phyloP scores from a whole-genome alignment of 2,329 filamentous ascomycete genomes.

The Tolypocladium pustulatum region DNA sequence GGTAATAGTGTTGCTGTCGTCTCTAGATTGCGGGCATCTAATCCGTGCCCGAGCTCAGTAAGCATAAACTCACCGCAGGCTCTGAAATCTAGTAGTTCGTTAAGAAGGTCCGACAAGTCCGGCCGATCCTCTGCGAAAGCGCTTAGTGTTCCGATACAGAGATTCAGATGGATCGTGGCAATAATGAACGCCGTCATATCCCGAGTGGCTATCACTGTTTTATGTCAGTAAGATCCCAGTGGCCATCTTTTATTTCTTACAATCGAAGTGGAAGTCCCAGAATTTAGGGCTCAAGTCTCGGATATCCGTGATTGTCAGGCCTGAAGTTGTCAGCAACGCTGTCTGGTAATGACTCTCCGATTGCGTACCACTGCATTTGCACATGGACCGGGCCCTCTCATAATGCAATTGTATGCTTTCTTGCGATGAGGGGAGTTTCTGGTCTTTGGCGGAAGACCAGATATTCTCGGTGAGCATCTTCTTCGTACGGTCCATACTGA shows the following conservation, averaged over 20 bases:
- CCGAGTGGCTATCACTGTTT: constrained; percentile 3
- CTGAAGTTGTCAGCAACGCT: too few species aligned
- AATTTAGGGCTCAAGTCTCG: constrained; percentile 11
- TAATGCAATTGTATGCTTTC: too few species aligned
- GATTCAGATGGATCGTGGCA: constrained; percentile 19
- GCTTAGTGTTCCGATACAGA: constrained; percentile 17
- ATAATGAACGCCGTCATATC: constrained; percentile 12
- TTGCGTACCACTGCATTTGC: too few species aligned
- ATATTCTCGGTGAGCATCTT: too few species aligned
- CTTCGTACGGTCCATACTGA: too few species aligned
- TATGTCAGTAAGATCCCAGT: background rate
- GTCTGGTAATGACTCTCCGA: too few species aligned
- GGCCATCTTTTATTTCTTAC: constrained; percentile 5
- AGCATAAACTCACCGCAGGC: constrained; percentile 23
- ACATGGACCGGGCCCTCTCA: too few species aligned
- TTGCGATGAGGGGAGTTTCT: too few species aligned
- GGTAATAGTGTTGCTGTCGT: constrained; percentile 22
- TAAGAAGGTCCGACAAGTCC: constrained; percentile 8
- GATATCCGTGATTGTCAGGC: constrained; percentile 10
- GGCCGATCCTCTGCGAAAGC: constrained; percentile 1
- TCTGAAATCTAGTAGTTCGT: constrained; percentile 11
- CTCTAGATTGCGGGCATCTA: constrained; percentile 26
- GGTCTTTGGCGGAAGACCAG: too few species aligned
- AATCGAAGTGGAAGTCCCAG: constrained; percentile 12
- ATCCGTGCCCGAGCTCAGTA: constrained; percentile 27